Base-by-base conservation (phyloP, 2,329 filamentous ascomycete species). In the Pseudogymnoascus sp. region DNA sequence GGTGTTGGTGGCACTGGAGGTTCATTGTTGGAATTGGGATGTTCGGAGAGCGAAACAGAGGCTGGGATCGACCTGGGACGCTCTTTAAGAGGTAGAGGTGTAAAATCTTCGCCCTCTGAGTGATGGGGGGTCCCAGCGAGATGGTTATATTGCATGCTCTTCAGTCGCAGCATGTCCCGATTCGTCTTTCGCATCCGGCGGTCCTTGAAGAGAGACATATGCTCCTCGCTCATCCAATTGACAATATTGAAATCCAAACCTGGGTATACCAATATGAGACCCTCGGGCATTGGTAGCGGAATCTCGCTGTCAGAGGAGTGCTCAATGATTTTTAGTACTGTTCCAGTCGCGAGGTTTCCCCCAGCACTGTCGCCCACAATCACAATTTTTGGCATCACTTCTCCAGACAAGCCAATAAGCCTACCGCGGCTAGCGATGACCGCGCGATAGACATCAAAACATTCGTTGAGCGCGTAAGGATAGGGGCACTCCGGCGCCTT, bases 151-250 rank as follows among this genome's bases (percentile, higher is more conserved):
- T 97, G 90, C 77, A 91, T 89, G 67, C 86, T 92, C 78, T 99
- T 97, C 64, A 90, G 84, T 37, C 88, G 83, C 10, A 97, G 79
- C 63, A 97, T 89, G 26, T 85, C 83, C 64, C 83, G 82, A 71
- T 97, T 96, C 1, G 87, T 91, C 69, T 87, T 87, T 24, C 91
- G 84, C 72, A 87, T 86, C 64, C 86, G 84, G 10, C 91, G 86
- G 67, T 96, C 93, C 67, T 91, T 87, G 67, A 99, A 96, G 65
- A 99, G 78, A 0, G 91, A 86, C 91, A 97, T 96, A 73, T 99
- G 93, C 74, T 97, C 93, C 70, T 97, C 93, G 0, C 91, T 93
- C 93, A 99, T 97, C 95, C 95, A 99, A 74, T 93, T 97, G 38
- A 91, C 91, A 68, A 97, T 97, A 71, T 96, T 97, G 89, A 97